Base-by-base conservation (phyloP, 2,329 filamentous ascomycete species). In the Nigrospora sphaerica region DNA sequence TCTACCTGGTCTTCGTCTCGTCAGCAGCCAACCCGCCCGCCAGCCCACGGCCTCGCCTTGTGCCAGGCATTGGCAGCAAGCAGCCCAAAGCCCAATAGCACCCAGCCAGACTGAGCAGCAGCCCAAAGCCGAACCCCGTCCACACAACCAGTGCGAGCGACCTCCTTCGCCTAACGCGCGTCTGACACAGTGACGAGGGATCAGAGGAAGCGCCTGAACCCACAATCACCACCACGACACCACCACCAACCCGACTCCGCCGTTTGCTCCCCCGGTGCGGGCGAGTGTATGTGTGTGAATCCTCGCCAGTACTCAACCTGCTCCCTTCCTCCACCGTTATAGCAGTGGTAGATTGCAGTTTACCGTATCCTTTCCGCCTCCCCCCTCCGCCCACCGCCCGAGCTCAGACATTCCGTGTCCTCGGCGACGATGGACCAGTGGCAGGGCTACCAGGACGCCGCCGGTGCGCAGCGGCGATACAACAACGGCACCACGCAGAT, bases 381-480 rank as follows among this genome's bases (percentile, higher is more conserved):
- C 38, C 40, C 32, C 40, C 45, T 44, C 46, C 46, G 46, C 46
- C 55, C 47, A 56, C 49, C 45, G 46, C 47, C 41, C 44, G 39
- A 36, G 35, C 39, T 38, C 37, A 43, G 38, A 41, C 41, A 40
- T 47, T 39, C 48, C 45, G 49, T 54, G 53, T 49, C 45, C 40
- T 42, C 48, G 39, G 46, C 57, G 57, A 61, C 56, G 59, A 78
- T 80, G 77, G 75, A 79, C 70, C 71, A 84, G 72, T 86, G 82
- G 83, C 80, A 83, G 70, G 66, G 76, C 53, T 88, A 87, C 68
- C 70, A 77, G 64, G 83, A 86, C 66, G 71, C 81, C 63, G 67
- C 76, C 60, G 75, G 77, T 63, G 74, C 82, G 61, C 48, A 50
- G 43, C 75, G 78, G 68, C 79, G 83, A 69, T 85, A 82, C 65